Percentiles rank a stretch among this genome's conserved stretches.
Conservation (phyloP, 331 rosid genomes). For the Quercus lobata region DNA sequence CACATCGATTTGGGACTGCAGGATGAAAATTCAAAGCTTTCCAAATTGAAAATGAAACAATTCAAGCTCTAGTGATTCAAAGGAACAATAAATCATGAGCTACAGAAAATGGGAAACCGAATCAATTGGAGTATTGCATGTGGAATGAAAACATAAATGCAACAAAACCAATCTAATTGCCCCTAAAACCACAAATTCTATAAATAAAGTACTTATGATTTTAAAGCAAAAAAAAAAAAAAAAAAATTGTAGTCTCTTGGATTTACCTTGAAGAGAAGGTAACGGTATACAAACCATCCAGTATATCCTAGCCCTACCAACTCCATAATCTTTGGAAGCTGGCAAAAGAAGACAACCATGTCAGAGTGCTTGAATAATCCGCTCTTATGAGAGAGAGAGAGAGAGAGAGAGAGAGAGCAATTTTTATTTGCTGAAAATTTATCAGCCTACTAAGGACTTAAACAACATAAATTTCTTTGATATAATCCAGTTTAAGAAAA, state of each 20-base stretch:
- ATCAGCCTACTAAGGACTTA: not conserved
- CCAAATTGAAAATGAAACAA: not conserved
- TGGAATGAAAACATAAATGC: not conserved
- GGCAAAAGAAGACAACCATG: slow-evolving; percentile 18
- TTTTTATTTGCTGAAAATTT: not conserved
- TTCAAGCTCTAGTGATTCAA: not conserved
- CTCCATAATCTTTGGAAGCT: slow-evolving; percentile 96
- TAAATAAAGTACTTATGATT: slow-evolving; percentile 1
- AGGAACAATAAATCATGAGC: not conserved
- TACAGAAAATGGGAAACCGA: not conserved
- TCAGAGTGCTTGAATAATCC: slow-evolving; percentile 15
- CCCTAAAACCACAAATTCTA: not conserved
- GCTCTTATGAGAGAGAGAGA: not conserved
- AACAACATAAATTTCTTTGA: not conserved
- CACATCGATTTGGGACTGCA: not conserved
- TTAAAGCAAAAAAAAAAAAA: too few species aligned
- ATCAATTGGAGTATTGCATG: not conserved
- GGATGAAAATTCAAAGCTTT: not conserved
- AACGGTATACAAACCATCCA: slow-evolving; percentile 98
- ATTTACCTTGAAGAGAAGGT: slow-evolving; percentile 91
- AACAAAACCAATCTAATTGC: too few species aligned
- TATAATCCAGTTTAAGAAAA: not conserved
- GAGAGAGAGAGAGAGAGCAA: not conserved
- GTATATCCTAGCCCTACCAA: slow-evolving; percentile 98
- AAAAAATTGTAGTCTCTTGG: not conserved